These are phyloP conservation scores for Cyclotella atomus DNA, from an alignment of 108 stramenopile species.

Conservation along the genomic window DNA sequence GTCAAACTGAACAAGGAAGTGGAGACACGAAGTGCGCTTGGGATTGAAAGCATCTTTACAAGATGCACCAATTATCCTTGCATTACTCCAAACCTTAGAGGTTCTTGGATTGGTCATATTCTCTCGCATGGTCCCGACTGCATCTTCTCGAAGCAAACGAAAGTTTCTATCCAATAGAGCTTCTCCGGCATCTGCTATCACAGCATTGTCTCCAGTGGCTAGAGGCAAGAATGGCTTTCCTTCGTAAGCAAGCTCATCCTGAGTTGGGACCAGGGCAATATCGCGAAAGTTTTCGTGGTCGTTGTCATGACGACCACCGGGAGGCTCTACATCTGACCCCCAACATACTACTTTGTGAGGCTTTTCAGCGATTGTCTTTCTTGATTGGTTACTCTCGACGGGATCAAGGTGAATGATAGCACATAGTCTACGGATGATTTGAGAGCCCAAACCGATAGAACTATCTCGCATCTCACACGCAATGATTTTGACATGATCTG, in stretches of 20 bases:
- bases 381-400: neutral
- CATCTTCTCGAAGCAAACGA: slow-evolving; percentile 59
- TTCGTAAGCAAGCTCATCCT: slow-evolving; percentile 43
- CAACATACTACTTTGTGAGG: slow-evolving; percentile 35
- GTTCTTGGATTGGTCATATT: slow-evolving; percentile 37
- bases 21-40: slow-evolving; percentile 3
- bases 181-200: slow-evolving; percentile 38
- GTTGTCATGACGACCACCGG: slow-evolving; percentile 61
- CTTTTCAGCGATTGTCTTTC: neutral
- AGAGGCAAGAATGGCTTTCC: slow-evolving; percentile 43
- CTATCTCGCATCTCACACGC: slow-evolving; percentile 28
- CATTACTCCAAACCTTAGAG: slow-evolving; percentile 47
- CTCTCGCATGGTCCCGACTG: slow-evolving; percentile 43
- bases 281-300: slow-evolving; percentile 57
- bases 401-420: slow-evolving; percentile 39
- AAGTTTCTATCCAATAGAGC: slow-evolving; percentile 53
- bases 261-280: slow-evolving; percentile 51
- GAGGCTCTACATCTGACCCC: slow-evolving; percentile 49
- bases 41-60: slow-evolving; percentile 30
- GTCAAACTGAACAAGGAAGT: slow-evolving; percentile 50
- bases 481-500: slow-evolving; percentile 23
- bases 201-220: slow-evolving; percentile 33
- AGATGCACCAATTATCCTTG: slow-evolving; percentile 51
- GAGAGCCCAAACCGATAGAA: slow-evolving; percentile 8
- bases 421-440: slow-evolving; percentile 26